phyloP scores from a whole-genome alignment of 371 early-diverging fungal species.

The Mortierella sp. region DNA sequence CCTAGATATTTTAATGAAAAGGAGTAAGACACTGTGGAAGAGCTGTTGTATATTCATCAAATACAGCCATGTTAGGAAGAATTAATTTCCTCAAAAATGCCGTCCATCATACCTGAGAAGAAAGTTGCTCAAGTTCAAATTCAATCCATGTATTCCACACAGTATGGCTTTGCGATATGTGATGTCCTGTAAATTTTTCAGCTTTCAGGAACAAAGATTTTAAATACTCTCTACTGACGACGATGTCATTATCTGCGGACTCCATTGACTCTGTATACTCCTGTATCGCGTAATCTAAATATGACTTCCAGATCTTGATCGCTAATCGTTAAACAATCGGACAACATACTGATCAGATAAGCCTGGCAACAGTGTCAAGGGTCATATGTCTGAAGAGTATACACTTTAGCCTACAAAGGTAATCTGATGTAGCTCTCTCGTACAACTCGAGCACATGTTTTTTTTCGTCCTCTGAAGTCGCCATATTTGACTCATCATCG shows the following conservation, averaged over 20 bases:
- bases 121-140: conserved; percentile 29
- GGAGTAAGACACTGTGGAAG: background rate
- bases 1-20: background rate
- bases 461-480: conserved; percentile 43
- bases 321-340: conserved; percentile 14
- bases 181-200: conserved; percentile 23
- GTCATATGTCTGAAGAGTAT: background rate
- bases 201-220: conserved; percentile 27
- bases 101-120: conserved; percentile 14
- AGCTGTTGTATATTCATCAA: too few species aligned
- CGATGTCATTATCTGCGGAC: conserved; percentile 13
- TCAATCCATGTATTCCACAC: conserved; percentile 43
- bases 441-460: conserved; percentile 33
- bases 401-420: conserved; percentile 37
- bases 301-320: conserved; percentile 45
- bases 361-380: background rate
- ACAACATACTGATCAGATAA: background rate
- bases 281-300: conserved; percentile 35
- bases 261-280: conserved; percentile 37
- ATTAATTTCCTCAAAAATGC: too few species aligned
- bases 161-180: conserved; percentile 36
- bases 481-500: conserved; percentile 45
- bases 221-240: conserved; percentile 21
- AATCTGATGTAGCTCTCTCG: conserved; percentile 37
- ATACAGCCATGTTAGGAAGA: too few species aligned